phyloP scores from a whole-genome alignment of 2,329 filamentous ascomycete genomes.

The Penicillium sp. region DNA sequence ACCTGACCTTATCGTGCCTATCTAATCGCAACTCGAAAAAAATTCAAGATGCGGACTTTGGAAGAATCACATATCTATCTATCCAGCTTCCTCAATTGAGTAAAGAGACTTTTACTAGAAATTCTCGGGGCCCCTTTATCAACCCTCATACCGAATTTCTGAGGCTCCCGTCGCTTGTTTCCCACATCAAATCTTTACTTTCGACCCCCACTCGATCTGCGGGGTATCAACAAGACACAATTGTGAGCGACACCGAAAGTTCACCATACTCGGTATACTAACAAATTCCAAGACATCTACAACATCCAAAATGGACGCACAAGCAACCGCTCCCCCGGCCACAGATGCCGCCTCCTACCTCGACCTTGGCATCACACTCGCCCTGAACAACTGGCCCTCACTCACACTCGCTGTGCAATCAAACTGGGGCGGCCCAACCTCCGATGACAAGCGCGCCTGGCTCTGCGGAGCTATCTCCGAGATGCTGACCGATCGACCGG shows the following conservation, averaged over 20 bases:
- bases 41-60: background rate
- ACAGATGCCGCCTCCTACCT: conserved; percentile 65
- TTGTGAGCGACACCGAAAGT: background rate
- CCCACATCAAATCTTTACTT: background rate
- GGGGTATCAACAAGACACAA: background rate
- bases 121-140: background rate
- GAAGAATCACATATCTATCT: background rate
- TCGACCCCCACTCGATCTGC: background rate
- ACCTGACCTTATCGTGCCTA: background rate
- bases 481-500: conserved; percentile 63
- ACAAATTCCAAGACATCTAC: background rate
- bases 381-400: conserved; percentile 83
- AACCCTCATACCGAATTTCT: background rate
- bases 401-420: conserved; percentile 84
- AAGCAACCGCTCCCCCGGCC: conserved; percentile 15
- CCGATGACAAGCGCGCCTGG: conserved; percentile 90
- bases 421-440: conserved; percentile 82
- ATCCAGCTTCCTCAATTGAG: background rate
- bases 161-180: background rate
- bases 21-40: background rate
- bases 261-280: background rate
- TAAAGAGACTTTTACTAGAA: background rate
- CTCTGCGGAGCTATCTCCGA: conserved; percentile 85
- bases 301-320: conserved; percentile 19
- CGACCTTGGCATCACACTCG: conserved; percentile 82